phyloP scores from a whole-genome alignment of 768 basidiomycete species.

The Cyathus striatus region DNA sequence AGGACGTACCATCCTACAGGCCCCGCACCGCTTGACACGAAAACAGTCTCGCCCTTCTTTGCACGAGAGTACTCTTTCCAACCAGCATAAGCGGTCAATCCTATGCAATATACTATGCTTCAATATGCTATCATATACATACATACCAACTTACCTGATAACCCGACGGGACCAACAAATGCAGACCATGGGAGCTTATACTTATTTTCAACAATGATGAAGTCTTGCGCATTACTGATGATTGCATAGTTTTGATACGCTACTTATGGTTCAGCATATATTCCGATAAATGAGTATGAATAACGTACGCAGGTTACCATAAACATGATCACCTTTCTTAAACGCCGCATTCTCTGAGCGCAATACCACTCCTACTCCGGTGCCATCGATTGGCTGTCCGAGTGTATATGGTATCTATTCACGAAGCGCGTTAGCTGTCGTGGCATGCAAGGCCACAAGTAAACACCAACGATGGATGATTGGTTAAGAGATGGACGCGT shows the following conservation, averaged over 20 bases:
- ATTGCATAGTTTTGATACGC: slow-evolving; percentile 29
- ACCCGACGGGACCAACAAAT: slow-evolving; percentile 34
- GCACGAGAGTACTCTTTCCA: slow-evolving; percentile 22
- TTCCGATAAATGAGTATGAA: not conserved
- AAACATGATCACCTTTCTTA: slow-evolving; percentile 34
- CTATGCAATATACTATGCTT: slow-evolving; percentile 8
- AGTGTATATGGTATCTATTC: slow-evolving; percentile 14
- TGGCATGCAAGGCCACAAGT: not conserved
- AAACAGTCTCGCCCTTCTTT: slow-evolving; percentile 22
- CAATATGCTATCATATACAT: not conserved
- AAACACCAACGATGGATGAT: too few species aligned
- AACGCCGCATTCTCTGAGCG: slow-evolving; percentile 30
- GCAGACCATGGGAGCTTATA: slow-evolving; percentile 34
- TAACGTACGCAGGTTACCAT: slow-evolving; percentile 16
- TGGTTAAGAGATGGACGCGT: too few species aligned
- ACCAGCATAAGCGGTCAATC: slow-evolving; percentile 23
- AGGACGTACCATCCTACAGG: slow-evolving; percentile 22
- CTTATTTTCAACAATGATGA: slow-evolving; percentile 25
- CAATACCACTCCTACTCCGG: slow-evolving; percentile 40
- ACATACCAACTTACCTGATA: slow-evolving; percentile 7
- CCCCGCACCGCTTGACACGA: slow-evolving; percentile 22
- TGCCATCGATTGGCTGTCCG: slow-evolving; percentile 26
- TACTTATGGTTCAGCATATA: slow-evolving; percentile 6
- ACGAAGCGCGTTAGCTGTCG: not conserved
- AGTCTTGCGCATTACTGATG: slow-evolving; percentile 9